phyloP scores from a whole-genome alignment of 192 early-diverging fungal species.

The Coemansia sp. region DNA sequence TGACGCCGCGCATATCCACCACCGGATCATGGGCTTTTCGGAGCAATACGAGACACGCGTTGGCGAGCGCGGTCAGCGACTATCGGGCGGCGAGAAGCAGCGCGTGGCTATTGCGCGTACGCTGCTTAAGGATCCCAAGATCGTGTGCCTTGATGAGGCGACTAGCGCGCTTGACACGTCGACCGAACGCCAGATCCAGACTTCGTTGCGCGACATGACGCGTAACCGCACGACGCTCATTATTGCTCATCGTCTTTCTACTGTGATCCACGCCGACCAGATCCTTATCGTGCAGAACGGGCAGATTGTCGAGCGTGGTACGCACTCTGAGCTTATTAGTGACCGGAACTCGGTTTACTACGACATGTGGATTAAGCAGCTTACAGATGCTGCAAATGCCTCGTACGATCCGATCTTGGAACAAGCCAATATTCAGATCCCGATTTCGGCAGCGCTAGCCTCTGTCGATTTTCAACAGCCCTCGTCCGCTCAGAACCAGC shows the following conservation, averaged over 20 bases:
- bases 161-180: constrained; percentile 84
- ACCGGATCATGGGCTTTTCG: constrained; percentile 73
- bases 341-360: constrained; percentile 66
- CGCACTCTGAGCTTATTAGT: constrained; percentile 75
- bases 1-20: constrained; percentile 74
- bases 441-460: constrained; percentile 23
- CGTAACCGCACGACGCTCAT: constrained; percentile 84
- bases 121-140: constrained; percentile 89
- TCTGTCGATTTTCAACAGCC: constrained; percentile 4
- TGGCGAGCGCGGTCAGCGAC: constrained; percentile 87
- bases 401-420: constrained; percentile 41
- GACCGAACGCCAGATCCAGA: constrained; percentile 92
- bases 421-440: constrained; percentile 18
- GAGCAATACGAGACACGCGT: constrained; percentile 85
- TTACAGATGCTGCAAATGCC: constrained; percentile 59
- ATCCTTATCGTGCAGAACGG: constrained; percentile 89
- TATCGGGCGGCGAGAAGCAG: constrained; percentile 95
- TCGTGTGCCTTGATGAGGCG: constrained; percentile 92
- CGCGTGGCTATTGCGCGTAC: constrained; percentile 89
- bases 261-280: constrained; percentile 81
- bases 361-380: constrained; percentile 93
- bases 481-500: constrained; percentile 4
- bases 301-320: constrained; percentile 79
- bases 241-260: constrained; percentile 85
- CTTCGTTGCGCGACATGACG: constrained; percentile 75